phyloP scores from a whole-genome alignment of 768 basidiomycete species.

The Pulveroboletus sp. region DNA sequence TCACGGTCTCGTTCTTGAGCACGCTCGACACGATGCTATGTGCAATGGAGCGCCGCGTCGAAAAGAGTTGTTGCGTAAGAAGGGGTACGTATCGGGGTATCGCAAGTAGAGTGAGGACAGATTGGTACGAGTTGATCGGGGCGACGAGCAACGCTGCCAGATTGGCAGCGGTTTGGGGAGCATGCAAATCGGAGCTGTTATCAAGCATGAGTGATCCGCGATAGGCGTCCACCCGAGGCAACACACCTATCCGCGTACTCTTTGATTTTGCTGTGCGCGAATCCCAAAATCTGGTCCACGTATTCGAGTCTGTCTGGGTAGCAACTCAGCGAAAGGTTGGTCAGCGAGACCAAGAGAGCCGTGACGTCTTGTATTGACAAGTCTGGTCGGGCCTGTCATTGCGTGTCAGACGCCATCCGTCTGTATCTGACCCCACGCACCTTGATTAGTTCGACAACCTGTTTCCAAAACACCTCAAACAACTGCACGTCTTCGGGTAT shows the following conservation, averaged over 20 bases:
- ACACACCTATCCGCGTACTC: conserved; percentile 78
- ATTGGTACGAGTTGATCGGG: conserved; percentile 95
- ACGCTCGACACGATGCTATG: conserved; percentile 94
- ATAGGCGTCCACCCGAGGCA: background rate
- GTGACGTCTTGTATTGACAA: conserved; percentile 97
- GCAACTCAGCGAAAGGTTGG: conserved; percentile 93
- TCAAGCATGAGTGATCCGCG: conserved; percentile 1
- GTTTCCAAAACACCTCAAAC: conserved; percentile 99
- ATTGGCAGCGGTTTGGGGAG: conserved; percentile 82
- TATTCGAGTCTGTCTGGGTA: conserved; percentile 97
- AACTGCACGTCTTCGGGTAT: conserved; percentile 93
- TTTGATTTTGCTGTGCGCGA: conserved; percentile 81
- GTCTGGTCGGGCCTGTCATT: conserved; percentile 85
- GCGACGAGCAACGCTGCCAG: conserved; percentile 90
- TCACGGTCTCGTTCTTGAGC: conserved; percentile 93
- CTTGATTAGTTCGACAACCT: conserved; percentile 97
- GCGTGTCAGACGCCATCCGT: conserved; percentile 1
- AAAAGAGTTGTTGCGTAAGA: conserved; percentile 81
- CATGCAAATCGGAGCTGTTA: conserved; percentile 80
- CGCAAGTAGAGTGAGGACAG: conserved; percentile 94
- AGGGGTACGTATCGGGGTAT: conserved; percentile 87
- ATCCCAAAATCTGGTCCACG: conserved; percentile 92
- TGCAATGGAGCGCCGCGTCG: conserved; percentile 87
- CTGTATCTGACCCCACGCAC: conserved; percentile 39
- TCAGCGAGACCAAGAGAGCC: conserved; percentile 90